Evolutionary conservation across 2,329 filamentous ascomycete genomes (phyloP), one percentile per base, ranked within the genome.

Genomic region (Fusarium xylarioides): DNA sequence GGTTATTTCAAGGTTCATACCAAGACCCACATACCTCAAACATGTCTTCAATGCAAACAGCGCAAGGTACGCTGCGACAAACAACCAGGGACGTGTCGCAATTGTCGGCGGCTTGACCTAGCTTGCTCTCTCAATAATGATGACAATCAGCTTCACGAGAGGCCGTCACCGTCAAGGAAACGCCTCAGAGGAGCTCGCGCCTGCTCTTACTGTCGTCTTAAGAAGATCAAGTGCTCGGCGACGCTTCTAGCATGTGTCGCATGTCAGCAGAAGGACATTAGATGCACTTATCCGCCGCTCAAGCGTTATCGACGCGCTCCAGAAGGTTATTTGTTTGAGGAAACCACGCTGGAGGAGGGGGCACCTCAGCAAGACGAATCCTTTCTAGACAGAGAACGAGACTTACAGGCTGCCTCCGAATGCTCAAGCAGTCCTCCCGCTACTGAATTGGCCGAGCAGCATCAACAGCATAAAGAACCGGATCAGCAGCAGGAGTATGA

Each of bases 191-290:
- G 46, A n/a, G 21, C 46, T 30, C 46, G 46, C 1, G 21, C 28
- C 11, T 49, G 46, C 5, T 49, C 46, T 49, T n/a, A 16, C 46
- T n/a, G 46, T 18, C 46, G 46, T n/a, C 28, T 49, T 0, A 49
- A 49, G 46, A 49, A 49, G 46, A 32, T n/a, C 15, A 49, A 32
- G 15, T 49, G 46, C 46, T 49, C 46, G 21, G 46, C 19, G 46
- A 30, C 46, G 21, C 28, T 49, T 30, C 46, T 28, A 12, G 11
- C 46, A n/a, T 49, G 46, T 30, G 28, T n/a, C 28, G 28, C 46
- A 30, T 49, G 46, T 9, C 46, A 10, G 21, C 46, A 49, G 21
- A 49, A n/a, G 21, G 46, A 32, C 28, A 30, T 18, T 10, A 49
- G 28, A n/a, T 49, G 46, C 28, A n/a, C 21, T 32, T 30, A 49